Evolutionary conservation across 192 early-diverging fungal species (phyloP), one percentile per base, ranked within the genome.

Genomic region (Backusella parvicylindrica): DNA sequence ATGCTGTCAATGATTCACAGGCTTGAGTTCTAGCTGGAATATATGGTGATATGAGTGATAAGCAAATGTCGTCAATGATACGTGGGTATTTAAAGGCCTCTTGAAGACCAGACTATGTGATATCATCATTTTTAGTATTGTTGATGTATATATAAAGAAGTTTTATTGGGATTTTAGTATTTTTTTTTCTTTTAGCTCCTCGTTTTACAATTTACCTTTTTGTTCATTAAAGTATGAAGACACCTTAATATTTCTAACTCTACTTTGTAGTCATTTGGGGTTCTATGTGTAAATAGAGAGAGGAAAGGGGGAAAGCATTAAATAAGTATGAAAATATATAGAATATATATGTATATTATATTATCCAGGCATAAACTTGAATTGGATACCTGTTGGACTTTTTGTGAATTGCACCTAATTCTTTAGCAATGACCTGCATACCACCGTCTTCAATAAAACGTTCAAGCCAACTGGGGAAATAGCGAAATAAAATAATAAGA

Each of bases 191-290:
- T 60, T 28, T 60, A 60, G 26, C 53, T 60, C 53, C 53, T 60
- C 53, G 23, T 28, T 60, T 60, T 53, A 53, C 16, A 41, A 41
- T 11, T 53, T 60, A 81, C 79, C 77, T 80, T 76, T 63, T 86
- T 89, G 67, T 94, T 94, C 70, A 94, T 86, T 30, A 94, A 68
- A 4, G 90, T 86, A 50, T 92, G 91, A 47, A 94, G 84, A 75
- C 91, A 92, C 66, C 88, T 91, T 67, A 92, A 86, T 73, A 94
- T 89, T 82, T 92, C 92, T 60, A 89, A 85, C 75, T 94, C 92
- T 84, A 92, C 91, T 65, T 89, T 84, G 33, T 90, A 82, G 75
- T 91, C 91, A 40, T 86, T 83, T 33, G 75, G 84, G 78, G 68
- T 91, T 72, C 77, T 78, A 26, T 16, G 11, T 41, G 26, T 23